A percentile compares a stretch with the other conserved stretches of the same genome.
These are phyloP conservation scores for Colletotrichum musicola DNA, from an alignment of 2,329 filamentous ascomycete species.

Conservation along the genomic window DNA sequence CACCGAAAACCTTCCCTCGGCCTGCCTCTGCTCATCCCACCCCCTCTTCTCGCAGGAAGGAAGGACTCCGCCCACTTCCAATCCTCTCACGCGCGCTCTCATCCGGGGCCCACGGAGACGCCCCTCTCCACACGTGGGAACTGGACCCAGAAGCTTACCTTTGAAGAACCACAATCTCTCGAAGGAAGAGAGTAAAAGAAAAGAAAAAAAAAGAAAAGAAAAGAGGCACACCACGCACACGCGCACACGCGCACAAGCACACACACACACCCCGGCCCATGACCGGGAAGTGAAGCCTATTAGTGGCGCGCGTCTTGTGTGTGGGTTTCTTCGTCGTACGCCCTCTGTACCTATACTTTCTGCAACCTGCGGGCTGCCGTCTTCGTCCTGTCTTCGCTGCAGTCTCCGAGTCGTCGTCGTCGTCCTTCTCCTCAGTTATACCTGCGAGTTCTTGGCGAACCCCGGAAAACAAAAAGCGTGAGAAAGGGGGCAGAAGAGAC, in stretches of 20 bases:
- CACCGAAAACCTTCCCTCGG: conserved; percentile 28
- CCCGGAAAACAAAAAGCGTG: conserved; percentile 17
- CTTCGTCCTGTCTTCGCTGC: neutral
- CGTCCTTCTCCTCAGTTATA: too few species aligned
- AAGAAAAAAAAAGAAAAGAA: too few species aligned
- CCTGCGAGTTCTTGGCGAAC: too few species aligned
- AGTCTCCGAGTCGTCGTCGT: too few species aligned
- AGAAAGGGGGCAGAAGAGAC: conserved; percentile 27
- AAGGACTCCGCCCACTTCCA: neutral
- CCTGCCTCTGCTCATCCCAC: conserved; percentile 16
- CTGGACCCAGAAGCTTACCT: conserved; percentile 36
- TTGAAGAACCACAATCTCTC: conserved; percentile 19
- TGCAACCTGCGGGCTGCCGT: conserved; percentile 9
- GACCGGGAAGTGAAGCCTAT: conserved; percentile 31
- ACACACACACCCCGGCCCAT: conserved; percentile 15
- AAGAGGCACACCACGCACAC: too few species aligned
- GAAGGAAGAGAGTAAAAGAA: neutral
- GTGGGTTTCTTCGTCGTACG: conserved; percentile 7
- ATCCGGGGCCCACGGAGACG: neutral
- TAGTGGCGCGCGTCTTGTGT: conserved; percentile 25
- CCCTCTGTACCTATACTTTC: conserved; percentile 28
- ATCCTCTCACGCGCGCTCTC: conserved; percentile 18
- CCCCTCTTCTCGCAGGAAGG: neutral
- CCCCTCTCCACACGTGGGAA: conserved; percentile 29
- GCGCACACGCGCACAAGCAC: too few species aligned